Evolutionary conservation across 2,329 filamentous ascomycete genomes (phyloP), one percentile per base, ranked within the genome.

Genomic region (Tolypocladium endophyticum): DNA sequence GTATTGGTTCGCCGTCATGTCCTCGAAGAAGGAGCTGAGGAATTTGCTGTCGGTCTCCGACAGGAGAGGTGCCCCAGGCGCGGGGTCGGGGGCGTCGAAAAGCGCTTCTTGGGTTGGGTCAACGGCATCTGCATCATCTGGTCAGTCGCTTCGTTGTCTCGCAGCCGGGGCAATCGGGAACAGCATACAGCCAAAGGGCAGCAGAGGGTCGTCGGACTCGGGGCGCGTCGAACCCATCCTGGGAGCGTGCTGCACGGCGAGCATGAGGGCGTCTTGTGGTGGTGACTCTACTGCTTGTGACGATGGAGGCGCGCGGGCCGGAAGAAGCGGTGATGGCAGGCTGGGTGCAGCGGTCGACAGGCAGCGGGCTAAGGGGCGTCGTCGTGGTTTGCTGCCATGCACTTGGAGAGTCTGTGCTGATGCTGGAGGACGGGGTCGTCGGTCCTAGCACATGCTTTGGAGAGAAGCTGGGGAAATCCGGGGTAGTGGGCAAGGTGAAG

Each of bases 111-210:
- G 73, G 65, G 72, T 68, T 57, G 70, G 65, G 67, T 80, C 74
- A 64, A 80, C 72, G 53, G 73, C 69, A 70, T 81, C 80, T 82
- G 59, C 30, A 59, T 72, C 25, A 68, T 52, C 9, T 54, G 36
- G 47, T 50, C 47, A 50, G 47, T 57, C 23, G 58, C 36, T 5
- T 67, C 54, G 65, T 71, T 65, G 18, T 36, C 28, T 41, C 16
- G 53, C 25, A 23, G 41, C 25, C 56, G 60, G 47, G 65, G 60
- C 36, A 63, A 59, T 52, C 39, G 56, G 33, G 52, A 23, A 55
- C 23, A 57, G 81, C 86, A 66, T 79, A 89, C 86, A 89, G 68
- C 86, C 87, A 79, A 89, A 89, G 43, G 84, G 82, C 69, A 82
- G 75, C 64, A 81, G 77, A 60, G 78, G 74, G 67, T 83, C 50